Percentiles rank a stretch among this genome's conserved stretches.
These are phyloP conservation scores for Pterocarpus macrocarpus DNA, from an alignment of 306 rosid genomes.

Conservation along the genomic window DNA sequence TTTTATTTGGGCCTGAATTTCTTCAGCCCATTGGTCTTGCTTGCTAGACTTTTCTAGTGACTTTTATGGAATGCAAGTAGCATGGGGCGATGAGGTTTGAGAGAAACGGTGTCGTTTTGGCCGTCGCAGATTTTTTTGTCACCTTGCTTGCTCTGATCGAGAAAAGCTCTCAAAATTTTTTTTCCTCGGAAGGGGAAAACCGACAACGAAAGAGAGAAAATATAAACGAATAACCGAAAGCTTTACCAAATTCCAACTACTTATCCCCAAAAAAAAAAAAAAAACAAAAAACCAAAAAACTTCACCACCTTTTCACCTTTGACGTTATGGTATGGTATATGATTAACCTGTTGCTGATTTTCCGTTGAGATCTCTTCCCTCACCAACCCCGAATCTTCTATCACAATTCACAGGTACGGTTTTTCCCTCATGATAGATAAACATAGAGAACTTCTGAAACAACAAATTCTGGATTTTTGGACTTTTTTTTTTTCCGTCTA, in stretches of 20 bases:
- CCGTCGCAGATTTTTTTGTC: too few species aligned
- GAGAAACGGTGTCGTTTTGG: neutral
- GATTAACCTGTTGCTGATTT: neutral
- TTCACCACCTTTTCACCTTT: neutral
- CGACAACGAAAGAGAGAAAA: neutral
- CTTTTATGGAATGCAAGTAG: too few species aligned
- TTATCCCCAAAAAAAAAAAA: too few species aligned
- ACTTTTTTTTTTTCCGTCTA: neutral
- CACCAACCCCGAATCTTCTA: neutral
- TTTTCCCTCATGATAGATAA: neutral
- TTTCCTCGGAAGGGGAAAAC: neutral
- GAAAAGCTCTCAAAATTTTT: too few species aligned
- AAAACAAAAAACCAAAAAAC: neutral
- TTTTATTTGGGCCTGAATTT: neutral
- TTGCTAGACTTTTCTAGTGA: too few species aligned
- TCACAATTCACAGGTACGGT: slow-evolving; percentile 27
- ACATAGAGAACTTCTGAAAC: neutral
- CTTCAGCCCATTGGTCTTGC: too few species aligned
- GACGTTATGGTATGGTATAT: neutral
- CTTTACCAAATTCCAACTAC: neutral
- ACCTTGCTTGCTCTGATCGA: too few species aligned
- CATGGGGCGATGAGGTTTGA: neutral
- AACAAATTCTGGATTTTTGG: neutral
- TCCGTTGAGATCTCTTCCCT: neutral
- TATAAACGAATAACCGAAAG: neutral